Base-by-base conservation (phyloP, 2,329 filamentous ascomycete genomes). In the Tolypocladium ovalisporum region DNA sequence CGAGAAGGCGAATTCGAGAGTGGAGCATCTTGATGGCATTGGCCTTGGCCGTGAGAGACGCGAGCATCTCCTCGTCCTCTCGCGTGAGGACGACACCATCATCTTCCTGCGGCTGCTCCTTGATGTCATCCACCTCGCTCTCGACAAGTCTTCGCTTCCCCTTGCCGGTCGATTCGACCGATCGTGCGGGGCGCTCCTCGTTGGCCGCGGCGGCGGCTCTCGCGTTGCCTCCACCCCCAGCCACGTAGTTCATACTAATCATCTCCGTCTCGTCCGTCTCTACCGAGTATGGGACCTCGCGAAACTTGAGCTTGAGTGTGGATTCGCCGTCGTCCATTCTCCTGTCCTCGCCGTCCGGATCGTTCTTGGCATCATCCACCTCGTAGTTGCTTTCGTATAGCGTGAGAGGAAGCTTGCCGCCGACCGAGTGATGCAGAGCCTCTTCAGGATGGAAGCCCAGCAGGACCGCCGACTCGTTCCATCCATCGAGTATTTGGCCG, bases 191-290 rank as follows among this genome's bases (percentile, higher is more conserved):
- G n/a, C 74, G 68, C 57, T 77, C 76, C 57, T 77, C 75, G 64
- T 72, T 74, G 56, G 65, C 62, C 12, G 65, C 62, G 34, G 83
- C 62, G 35, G 83, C 75, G 36, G 84, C 84, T 13, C 88, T 85
- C 29, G 91, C 92, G 66, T 89, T 93, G 53, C 89, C 89, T 52
- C 88, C 89, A 42, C 89, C 90, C 55, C 87, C 86, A 0, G 93
- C 92, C 24, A 99, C 88, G 63, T 92, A 96, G 71, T 97, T 91
- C 66, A 99, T 89, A 64, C 89, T 89, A 63, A 99, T 97, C 91
- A 97, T 97, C 72, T 99, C 94, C 1, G 92, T 92, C 71, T 97
- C 92, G 12, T 90, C 90, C 0, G 92, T 96, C 74, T 97, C 94
- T 2, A 97, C 86, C 0, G 87, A 87, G 71, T 94, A 97, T 1